Percentiles rank a stretch among this genome's conserved stretches.
Evolutionary conservation across 2,329 filamentous ascomycete genomes (phyloP).

Genomic region (Diaporthe ampelina): DNA sequence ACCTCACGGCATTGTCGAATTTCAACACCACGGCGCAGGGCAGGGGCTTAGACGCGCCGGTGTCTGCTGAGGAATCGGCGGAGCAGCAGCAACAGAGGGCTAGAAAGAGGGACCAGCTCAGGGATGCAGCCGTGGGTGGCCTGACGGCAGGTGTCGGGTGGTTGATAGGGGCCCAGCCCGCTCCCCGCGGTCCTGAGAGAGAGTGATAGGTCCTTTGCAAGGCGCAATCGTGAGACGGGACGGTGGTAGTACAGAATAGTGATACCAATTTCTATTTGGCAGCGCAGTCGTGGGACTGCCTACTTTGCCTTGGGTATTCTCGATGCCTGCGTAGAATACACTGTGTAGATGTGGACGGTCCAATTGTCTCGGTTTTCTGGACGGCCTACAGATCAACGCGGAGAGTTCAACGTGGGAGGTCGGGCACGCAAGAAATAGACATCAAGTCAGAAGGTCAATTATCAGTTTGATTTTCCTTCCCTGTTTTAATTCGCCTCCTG

Average conservation of each 20-base stretch:
- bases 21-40: slow-evolving; percentile 61
- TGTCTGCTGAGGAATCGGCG: background rate
- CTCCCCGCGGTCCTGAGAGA: slow-evolving; percentile 48
- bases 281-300: background rate
- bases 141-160: slow-evolving; percentile 77
- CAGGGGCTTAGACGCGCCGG: slow-evolving; percentile 48
- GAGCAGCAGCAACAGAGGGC: slow-evolving; percentile 54
- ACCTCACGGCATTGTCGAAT: slow-evolving; percentile 68
- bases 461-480: background rate
- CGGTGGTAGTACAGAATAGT: slow-evolving; percentile 3
- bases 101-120: slow-evolving; percentile 80
- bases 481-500: background rate
- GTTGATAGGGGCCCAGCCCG: slow-evolving; percentile 71
- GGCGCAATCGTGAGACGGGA: background rate
- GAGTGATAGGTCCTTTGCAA: slow-evolving; percentile 40
- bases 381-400: background rate
- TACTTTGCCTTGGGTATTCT: background rate
- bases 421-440: background rate
- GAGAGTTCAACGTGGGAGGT: too few species aligned
- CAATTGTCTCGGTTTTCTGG: background rate
- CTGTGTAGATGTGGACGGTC: too few species aligned
- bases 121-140: slow-evolving; percentile 76
- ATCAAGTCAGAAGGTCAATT: background rate
- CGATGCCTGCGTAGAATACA: background rate
- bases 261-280: slow-evolving; percentile 27